These are phyloP conservation scores for Sclerotinia nivalis DNA, from an alignment of 2,329 filamentous ascomycete genomes.

Conservation along the genomic window DNA sequence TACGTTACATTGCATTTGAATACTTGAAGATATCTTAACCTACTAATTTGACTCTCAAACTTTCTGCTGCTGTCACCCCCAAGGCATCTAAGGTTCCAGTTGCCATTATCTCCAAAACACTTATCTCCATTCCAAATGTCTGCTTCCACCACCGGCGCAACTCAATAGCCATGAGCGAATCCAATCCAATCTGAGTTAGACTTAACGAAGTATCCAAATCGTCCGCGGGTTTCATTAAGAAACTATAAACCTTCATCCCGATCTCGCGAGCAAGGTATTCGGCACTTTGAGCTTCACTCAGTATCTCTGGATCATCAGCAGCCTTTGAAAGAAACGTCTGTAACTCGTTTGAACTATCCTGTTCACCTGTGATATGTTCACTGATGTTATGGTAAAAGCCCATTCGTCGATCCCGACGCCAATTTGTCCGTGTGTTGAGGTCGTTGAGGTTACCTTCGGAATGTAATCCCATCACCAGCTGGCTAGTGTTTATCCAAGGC, in stretches of 20 bases:
- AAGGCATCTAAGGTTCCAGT: no score
- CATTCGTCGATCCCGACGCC: slow-evolving; percentile 4
- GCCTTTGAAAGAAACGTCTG: background rate
- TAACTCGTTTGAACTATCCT: background rate
- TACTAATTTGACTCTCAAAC: no score
- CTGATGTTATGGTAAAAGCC: background rate
- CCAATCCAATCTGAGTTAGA: background rate
- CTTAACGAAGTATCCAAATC: background rate
- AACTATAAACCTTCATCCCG: background rate
- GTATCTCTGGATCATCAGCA: background rate
- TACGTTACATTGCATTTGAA: no score
- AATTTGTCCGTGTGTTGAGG: background rate
- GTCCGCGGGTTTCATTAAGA: background rate
- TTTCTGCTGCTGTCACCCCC: no score
- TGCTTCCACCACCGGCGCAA: background rate
- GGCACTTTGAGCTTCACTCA: background rate
- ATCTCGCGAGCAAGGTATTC: background rate
- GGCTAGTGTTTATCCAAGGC: background rate
- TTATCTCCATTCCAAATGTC: background rate
- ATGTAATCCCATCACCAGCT: background rate
- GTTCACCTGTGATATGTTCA: background rate
- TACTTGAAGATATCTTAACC: no score
- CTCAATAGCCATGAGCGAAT: slow-evolving; percentile 11
- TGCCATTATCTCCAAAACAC: no score
- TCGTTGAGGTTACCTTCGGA: background rate